Evolutionary conservation across 2,329 filamentous ascomycete species (phyloP), one percentile per base, ranked within the genome.

Genomic region (Dichotomopilus funicola): DNA sequence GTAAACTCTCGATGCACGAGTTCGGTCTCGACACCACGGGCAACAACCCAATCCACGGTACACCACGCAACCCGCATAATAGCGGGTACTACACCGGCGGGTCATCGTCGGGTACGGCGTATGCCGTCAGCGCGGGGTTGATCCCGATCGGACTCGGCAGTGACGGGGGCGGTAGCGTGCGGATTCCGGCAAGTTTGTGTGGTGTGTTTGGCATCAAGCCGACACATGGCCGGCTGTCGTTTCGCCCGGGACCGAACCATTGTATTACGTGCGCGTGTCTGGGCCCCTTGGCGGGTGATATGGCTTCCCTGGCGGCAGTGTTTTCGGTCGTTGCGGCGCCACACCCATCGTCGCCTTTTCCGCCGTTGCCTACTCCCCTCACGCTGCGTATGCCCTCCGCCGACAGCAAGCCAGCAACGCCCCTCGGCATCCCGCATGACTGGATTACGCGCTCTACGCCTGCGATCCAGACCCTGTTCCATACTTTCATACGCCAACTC

Each of bases 1-100:
- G 87, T 11, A 90, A 89, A 71, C 77, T 82, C 1, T 86, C 78
- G 8, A 90, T 91, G 87, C 86, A 90, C 66, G 88, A 91, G 67
- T 76, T 88, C 51, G 88, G 87, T 3, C 77, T 87, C 58, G 85
- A 89, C 63, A 89, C 86, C 0, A 87, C 85, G 2, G 88, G 88
- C 65, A 88, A 88, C 70, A 91, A 91, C 62, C 82, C 83, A 4
- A 81, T 78, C 53, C 79, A 80, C 61, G 88, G 88, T 46, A 92
- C 89, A 0, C 88, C 89, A 0, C 75, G 77, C 11, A 94, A 94
- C 64, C 89, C 89, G 0, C 83, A 88, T 68, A 89, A 91, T 66
- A 67, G 73, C 0, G 67, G 74, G 3, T 92, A 89, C 72, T 94
- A 94, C 69, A 83, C 83, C 3, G 88, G 88, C 49, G 88, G 88